phyloP scores from a whole-genome alignment of 2,329 filamentous ascomycete species.

The Dactylellina haptotyla region DNA sequence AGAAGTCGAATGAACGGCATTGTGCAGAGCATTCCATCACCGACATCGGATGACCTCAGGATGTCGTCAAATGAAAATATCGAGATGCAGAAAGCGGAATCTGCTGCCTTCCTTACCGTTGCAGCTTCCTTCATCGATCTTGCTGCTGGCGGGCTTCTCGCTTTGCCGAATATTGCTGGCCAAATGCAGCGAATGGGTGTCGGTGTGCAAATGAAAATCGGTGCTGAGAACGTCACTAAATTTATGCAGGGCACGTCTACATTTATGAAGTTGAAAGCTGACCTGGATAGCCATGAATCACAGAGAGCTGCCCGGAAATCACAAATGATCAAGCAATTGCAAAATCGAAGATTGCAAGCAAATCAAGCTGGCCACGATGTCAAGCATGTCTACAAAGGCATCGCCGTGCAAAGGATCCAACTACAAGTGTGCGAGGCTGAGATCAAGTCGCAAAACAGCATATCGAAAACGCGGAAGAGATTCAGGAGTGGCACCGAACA shows the following conservation, averaged over 20 bases:
- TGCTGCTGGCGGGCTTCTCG: not conserved
- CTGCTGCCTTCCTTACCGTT: not conserved
- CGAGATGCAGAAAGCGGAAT: slow-evolving; percentile 39
- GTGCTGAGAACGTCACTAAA: not conserved
- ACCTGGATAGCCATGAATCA: not conserved
- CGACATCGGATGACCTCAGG: slow-evolving; percentile 5
- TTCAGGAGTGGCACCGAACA: slow-evolving; percentile 54
- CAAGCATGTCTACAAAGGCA: slow-evolving; percentile 58
- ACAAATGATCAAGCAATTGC: slow-evolving; percentile 54
- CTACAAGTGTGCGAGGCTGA: slow-evolving; percentile 55
- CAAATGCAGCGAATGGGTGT: slow-evolving; percentile 27
- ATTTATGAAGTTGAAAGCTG: not conserved
- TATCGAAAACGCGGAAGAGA: slow-evolving; percentile 53
- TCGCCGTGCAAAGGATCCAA: slow-evolving; percentile 52
- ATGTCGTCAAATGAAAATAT: slow-evolving; percentile 30
- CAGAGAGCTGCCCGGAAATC: slow-evolving; percentile 16
- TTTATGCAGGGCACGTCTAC: not conserved
- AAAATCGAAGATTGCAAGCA: slow-evolving; percentile 58
- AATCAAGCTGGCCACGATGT: slow-evolving; percentile 59
- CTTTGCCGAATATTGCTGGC: slow-evolving; percentile 30
- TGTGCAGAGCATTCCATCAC: slow-evolving; percentile 1
- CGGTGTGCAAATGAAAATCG: slow-evolving; percentile 24
- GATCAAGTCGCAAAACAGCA: slow-evolving; percentile 56
- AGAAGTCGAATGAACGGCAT: slow-evolving; percentile 57
- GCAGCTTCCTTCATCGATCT: slow-evolving; percentile 16